Evolutionary conservation across 495 filamentous ascomycete genomes (phyloP).

Genomic region (Podospora conica): DNA sequence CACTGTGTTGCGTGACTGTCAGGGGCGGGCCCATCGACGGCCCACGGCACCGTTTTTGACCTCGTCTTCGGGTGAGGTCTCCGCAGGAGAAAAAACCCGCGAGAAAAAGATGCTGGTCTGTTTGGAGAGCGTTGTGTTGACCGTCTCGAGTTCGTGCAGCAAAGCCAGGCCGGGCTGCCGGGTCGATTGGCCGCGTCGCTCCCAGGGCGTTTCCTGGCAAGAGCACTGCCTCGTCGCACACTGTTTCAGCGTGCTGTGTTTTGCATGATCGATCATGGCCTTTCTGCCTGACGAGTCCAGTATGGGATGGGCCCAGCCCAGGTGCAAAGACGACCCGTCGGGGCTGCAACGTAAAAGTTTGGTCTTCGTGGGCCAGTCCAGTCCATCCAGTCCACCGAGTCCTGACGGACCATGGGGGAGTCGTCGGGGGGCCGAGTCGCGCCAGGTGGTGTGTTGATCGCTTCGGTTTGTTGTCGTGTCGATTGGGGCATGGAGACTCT

Average conservation of each 20-base stretch:
- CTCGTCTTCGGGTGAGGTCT: constrained; percentile 10
- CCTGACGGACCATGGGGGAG: not conserved
- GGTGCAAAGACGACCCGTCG: not conserved
- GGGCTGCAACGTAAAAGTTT: not conserved
- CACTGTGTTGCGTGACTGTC: constrained; percentile 7
- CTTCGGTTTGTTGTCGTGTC: not conserved
- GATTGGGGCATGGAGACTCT: not conserved
- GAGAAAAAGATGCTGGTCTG: not conserved
- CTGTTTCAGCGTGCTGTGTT: constrained; percentile 16
- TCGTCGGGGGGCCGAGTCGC: not conserved
- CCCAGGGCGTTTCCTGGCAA: not conserved
- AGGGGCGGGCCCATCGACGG: not conserved
- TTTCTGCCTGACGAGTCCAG: not conserved
- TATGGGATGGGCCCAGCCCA: not conserved
- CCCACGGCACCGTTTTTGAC: not conserved
- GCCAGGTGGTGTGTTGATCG: not conserved
- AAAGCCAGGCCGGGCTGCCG: not conserved
- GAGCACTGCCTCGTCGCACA: constrained; percentile 14
- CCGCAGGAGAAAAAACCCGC: not conserved
- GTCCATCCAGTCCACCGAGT: not conserved
- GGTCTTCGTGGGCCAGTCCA: not conserved
- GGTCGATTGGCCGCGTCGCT: constrained; percentile 8
- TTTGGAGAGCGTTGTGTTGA: not conserved
- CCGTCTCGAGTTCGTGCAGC: constrained; percentile 11
- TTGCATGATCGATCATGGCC: constrained; percentile 12